phyloP scores from a whole-genome alignment of 2,329 filamentous ascomycete genomes.

The Fusarium virguliforme region DNA sequence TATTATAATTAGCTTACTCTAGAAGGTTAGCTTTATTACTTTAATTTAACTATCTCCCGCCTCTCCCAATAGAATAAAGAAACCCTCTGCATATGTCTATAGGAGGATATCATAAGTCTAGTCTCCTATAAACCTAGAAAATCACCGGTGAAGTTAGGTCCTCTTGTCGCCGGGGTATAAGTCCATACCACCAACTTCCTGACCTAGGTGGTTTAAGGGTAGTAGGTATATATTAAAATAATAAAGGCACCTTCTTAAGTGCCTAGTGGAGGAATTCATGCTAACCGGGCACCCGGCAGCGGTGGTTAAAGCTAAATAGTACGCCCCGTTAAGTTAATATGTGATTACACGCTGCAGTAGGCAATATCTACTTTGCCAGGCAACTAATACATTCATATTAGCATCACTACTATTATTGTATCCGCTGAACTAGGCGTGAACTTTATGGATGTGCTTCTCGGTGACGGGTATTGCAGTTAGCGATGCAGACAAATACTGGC shows the following conservation, averaged over 20 bases:
- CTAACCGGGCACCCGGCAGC: not conserved
- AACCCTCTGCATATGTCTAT: too few relatives aligned
- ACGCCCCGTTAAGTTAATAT: not conserved
- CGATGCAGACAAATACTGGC: not conserved
- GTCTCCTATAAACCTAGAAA: too few relatives aligned
- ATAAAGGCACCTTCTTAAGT: not conserved
- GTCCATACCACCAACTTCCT: too few relatives aligned
- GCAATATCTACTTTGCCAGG: not conserved
- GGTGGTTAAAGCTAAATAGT: not conserved
- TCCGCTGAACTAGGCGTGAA: not conserved
- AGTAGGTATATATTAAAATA: not conserved
- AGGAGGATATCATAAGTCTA: too few relatives aligned
- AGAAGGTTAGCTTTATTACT: too few relatives aligned
- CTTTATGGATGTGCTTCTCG: not conserved
- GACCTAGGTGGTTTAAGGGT: too few relatives aligned
- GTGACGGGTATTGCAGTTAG: not conserved
- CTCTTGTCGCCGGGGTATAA: too few relatives aligned
- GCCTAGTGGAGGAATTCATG: not conserved
- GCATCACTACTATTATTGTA: not conserved
- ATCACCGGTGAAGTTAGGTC: too few relatives aligned
- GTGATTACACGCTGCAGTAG: not conserved
- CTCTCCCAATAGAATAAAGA: too few relatives aligned
- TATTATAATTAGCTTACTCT: too few relatives aligned
- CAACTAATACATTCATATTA: not conserved
- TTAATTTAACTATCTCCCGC: too few relatives aligned